Base-by-base conservation (phyloP, 1,284 basidiomycete genomes). In the Ganoderma multipileum region DNA sequence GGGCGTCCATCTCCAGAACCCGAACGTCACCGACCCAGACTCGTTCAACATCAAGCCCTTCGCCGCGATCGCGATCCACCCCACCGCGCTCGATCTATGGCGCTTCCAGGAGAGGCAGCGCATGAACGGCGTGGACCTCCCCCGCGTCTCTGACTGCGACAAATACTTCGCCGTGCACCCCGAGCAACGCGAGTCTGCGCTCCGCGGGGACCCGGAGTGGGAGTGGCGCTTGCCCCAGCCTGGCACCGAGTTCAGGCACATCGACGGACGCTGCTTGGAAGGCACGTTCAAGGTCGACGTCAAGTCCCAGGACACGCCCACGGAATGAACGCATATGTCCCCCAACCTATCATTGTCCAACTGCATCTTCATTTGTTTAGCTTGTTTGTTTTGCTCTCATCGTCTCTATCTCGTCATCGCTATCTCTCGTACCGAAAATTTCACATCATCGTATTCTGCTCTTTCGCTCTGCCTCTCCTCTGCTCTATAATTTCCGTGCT, bases 1-100 rank as follows among this genome's bases (percentile, higher is more conserved):
- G 42, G 71, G 71, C 62, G 44, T 68, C 16, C 71, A 68, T 28
- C 59, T 69, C 16, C 54, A 55, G 18, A 70, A 72, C 61, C 68
- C 71, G n/a, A 61, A 54, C 57, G 55, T 55, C 33, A 16, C 57
- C 38, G 14, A 55, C 26, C 60, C 54, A 14, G 30, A 52, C 11
- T 52, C 26, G 33, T 42, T 52, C 44, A 44, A 70, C 47, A 64
- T 67, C 55, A 69, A 70, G 44, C 71, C 71, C 9, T 72, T 67
- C 63, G 41, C 55, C 3, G 55, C 65, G 26, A 68, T 72, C 44
- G 23, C 62, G 14, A 68, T 70, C 63, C 55, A 36, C 16, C 62
- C 65, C 50, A 30, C 62, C 9, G 55, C 67, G 8, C 65, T 70
- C 50, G 28, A 39, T n/a, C 41, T 65, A 11, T 72, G 71, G 71